phyloP scores from a whole-genome alignment of 1,284 basidiomycete genomes.

The Nidula niveotomentosa region DNA sequence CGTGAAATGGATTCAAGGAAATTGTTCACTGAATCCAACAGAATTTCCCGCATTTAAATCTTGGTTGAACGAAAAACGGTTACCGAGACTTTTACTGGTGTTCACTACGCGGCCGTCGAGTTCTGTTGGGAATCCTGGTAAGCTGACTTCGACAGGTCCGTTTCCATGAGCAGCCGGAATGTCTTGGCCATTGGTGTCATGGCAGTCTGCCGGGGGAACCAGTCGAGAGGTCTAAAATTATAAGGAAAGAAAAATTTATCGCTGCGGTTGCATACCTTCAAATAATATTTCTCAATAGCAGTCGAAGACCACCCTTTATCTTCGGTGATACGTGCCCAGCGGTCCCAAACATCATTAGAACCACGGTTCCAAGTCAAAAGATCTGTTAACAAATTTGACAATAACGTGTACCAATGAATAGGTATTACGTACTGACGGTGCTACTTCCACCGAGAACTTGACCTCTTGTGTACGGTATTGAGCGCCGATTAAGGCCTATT shows the following conservation, averaged over 20 bases:
- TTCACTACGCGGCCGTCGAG: slow-evolving; percentile 24
- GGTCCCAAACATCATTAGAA: slow-evolving; percentile 21
- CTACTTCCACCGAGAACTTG: slow-evolving; percentile 26
- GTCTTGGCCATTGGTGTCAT: slow-evolving; percentile 20
- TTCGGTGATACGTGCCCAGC: slow-evolving; percentile 18
- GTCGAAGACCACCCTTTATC: slow-evolving; percentile 25
- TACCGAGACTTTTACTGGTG: slow-evolving; percentile 17
- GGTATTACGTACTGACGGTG: slow-evolving; percentile 22
- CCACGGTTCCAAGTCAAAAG: slow-evolving; percentile 25
- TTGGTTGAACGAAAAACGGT: slow-evolving; percentile 27
- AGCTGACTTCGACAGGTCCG: slow-evolving; percentile 24
- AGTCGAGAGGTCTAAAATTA: slow-evolving; percentile 4
- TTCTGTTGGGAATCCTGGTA: slow-evolving; percentile 20
- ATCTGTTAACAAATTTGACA: slow-evolving; percentile 13
- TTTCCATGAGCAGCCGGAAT: slow-evolving; percentile 20
- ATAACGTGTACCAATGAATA: neutral
- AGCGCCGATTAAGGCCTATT: slow-evolving; percentile 14
- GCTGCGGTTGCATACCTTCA: slow-evolving; percentile 3
- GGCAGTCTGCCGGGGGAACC: slow-evolving; percentile 18
- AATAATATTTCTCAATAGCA: slow-evolving; percentile 12
- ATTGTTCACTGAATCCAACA: slow-evolving; percentile 28
- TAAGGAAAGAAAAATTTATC: neutral
- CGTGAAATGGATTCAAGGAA: too few relatives aligned
- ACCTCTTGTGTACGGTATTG: slow-evolving; percentile 18
- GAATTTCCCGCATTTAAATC: slow-evolving; percentile 30